These are phyloP conservation scores for Pythium monospermum DNA, from an alignment of 352 stramenopile species.

Conservation along the genomic window DNA sequence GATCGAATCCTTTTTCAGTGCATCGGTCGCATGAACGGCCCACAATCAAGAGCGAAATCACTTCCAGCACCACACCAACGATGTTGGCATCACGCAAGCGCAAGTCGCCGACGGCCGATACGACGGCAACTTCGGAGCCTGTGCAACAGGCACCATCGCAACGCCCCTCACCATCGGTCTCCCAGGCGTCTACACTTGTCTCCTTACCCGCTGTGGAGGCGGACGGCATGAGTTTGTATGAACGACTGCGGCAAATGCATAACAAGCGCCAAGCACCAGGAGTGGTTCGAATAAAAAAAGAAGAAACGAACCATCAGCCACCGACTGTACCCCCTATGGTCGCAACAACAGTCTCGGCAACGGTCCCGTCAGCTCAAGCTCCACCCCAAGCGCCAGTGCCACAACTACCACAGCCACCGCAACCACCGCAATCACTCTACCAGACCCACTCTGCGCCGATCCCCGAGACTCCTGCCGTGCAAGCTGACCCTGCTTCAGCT, in stretches of 20 bases:
- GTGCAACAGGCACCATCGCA: not conserved
- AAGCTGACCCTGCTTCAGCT: too few species aligned
- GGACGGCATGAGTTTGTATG: conserved; percentile 39
- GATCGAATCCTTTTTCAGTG: too few species aligned
- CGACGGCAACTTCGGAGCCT: not conserved
- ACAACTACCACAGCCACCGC: too few species aligned
- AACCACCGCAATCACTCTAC: too few species aligned
- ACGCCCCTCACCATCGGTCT: not conserved
- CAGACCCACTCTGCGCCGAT: too few species aligned
- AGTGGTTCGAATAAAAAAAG: too few species aligned
- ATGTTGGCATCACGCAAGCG: not conserved
- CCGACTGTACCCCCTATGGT: not conserved
- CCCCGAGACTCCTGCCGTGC: too few species aligned
- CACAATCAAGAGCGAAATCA: too few species aligned
- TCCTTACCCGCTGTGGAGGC: not conserved
- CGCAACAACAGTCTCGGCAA: not conserved
- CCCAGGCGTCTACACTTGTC: not conserved
- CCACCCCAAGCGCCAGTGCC: too few species aligned
- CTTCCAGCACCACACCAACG: not conserved
- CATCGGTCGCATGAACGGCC: too few species aligned
- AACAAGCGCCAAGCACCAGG: too few species aligned
- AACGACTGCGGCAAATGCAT: conserved; percentile 38
- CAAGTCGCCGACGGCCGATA: not conserved
- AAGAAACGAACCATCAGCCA: not conserved
- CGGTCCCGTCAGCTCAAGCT: not conserved